Base-by-base conservation (phyloP, 805 yeast genomes). In the Hanseniaspora thailandica region DNA sequence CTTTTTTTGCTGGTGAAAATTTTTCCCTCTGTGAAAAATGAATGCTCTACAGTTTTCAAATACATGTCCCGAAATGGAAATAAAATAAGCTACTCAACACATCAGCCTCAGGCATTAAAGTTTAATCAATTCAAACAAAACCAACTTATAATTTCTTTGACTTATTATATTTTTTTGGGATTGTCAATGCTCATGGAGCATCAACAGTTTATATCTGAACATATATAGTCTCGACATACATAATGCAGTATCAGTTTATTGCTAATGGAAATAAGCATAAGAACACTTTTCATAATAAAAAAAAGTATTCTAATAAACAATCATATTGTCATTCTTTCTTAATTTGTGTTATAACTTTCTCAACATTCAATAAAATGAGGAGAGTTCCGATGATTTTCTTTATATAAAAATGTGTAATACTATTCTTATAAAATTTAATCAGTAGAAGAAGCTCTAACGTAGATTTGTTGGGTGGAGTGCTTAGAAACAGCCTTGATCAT, bases 381-480 rank as follows among this genome's bases (percentile, higher is more conserved):
- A 38, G 41, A 13, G 25, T 38, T 38, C 41, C 41, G 41, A 22
- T 38, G 41, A 38, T 38, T 12, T 45, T 20, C 13, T 33, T 20
- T 34, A 45, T 25, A 44, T 45, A 45, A 46, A 45, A 36, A 45
- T 17, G 17, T 8, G n/a, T n/a, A n/a, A 20, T 33, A 33, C 34
- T 45, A 33, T 26, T 33, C 6, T 45, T 35, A 51, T 45, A 51
- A 55, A 39, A 67, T 70, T 71, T 77, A 77, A 69, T 78, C 82
- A 66, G 77, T 66, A 64, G 78, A 79, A 65, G 79, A 75, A 68
- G 94, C 94, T 72, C 77, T 74, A 71, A 87, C 84, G 95, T 88
- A 93, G 73, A 94, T 85, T 74, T 82, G 81, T 81, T 93, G 99
- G 78, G 86, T 86, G 69, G 96, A 81, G 86, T 89, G 97, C 73